Evolutionary conservation across 176 grass and related monocot species (phyloP).

Genomic region (Cenchrus purpureus): DNA sequence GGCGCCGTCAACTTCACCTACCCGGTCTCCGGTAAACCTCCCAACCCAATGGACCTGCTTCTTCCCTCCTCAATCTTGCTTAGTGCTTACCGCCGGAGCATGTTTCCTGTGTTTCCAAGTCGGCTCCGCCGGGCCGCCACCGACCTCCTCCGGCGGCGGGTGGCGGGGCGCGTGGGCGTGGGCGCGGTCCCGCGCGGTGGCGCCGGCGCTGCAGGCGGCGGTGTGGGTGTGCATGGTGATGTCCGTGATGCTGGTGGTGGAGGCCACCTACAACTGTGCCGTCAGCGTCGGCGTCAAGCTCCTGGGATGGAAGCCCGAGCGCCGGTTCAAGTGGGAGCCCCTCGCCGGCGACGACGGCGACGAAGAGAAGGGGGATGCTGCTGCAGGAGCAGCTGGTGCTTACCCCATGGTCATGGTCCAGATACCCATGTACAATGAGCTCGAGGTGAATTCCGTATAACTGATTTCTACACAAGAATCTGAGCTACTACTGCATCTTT

Average conservation of each 20-base stretch:
- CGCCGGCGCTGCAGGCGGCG: conserved; percentile 60
- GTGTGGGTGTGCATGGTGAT: conserved; percentile 79
- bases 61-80: not conserved
- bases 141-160: not conserved
- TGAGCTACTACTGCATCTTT: not conserved
- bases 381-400: not conserved
- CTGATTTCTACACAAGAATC: not conserved
- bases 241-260: conserved; percentile 82
- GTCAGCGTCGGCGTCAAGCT: conserved; percentile 76
- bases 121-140: not conserved
- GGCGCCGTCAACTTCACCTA: conserved; percentile 47
- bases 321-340: conserved; percentile 72
- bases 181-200: conserved; percentile 52
- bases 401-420: conserved; percentile 80
- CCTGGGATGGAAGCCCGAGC: conserved; percentile 67
- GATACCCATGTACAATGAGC: conserved; percentile 95
- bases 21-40: conserved; percentile 30
- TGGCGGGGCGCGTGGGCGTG: conserved; percentile 36
- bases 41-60: not conserved
- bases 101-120: not conserved
- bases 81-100: conserved; percentile 4
- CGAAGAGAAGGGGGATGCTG: conserved; percentile 34
- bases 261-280: conserved; percentile 62
- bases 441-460: conserved; percentile 52
- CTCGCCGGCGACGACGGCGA: conserved; percentile 35